Conservation (phyloP, 805 yeast species). For the Torulaspora indica region DNA sequence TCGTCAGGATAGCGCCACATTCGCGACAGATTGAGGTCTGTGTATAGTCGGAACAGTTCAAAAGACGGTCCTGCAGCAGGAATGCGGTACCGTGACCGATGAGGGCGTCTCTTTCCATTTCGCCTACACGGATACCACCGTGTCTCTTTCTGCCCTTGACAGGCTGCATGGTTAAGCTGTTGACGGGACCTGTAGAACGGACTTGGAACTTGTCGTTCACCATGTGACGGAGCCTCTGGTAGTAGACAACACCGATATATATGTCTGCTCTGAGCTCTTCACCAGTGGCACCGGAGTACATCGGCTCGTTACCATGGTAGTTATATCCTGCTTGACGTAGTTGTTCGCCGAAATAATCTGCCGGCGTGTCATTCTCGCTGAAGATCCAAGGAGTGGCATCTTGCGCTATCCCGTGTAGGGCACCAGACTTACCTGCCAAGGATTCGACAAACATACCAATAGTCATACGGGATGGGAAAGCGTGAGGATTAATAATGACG, state of each 20-base stretch:
- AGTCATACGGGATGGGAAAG: constrained; percentile 99
- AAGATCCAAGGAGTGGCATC: constrained; percentile 97
- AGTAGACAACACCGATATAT: constrained; percentile 93
- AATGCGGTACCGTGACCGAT: constrained; percentile 98
- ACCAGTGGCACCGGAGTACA: constrained; percentile 98
- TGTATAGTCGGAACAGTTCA: constrained; percentile 93
- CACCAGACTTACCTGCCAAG: constrained; percentile 98
- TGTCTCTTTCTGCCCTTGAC: constrained; percentile 98
- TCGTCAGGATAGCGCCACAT: constrained; percentile 88
- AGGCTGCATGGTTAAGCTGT: constrained; percentile 96
- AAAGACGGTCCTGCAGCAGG: constrained; percentile 86
- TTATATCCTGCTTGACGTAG: constrained; percentile 83
- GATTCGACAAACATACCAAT: constrained; percentile 99
- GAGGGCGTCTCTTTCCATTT: constrained; percentile 98
- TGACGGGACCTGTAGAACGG: constrained; percentile 97
- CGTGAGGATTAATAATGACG: constrained; percentile 96
- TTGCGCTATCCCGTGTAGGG: constrained; percentile 94
- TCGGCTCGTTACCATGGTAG: constrained; percentile 97
- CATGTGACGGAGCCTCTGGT: constrained; percentile 98
- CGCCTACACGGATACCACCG: constrained; percentile 99
- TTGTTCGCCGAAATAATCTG: constrained; percentile 96
- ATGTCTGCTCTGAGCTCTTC: constrained; percentile 95
- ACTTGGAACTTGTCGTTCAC: constrained; percentile 99
- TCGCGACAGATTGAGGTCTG: constrained; percentile 85
- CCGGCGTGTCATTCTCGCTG: constrained; percentile 88